Evolutionary conservation across 2,329 filamentous ascomycete genomes (phyloP), one percentile per base, ranked within the genome.

Genomic region (Diplodia scrobiculata): DNA sequence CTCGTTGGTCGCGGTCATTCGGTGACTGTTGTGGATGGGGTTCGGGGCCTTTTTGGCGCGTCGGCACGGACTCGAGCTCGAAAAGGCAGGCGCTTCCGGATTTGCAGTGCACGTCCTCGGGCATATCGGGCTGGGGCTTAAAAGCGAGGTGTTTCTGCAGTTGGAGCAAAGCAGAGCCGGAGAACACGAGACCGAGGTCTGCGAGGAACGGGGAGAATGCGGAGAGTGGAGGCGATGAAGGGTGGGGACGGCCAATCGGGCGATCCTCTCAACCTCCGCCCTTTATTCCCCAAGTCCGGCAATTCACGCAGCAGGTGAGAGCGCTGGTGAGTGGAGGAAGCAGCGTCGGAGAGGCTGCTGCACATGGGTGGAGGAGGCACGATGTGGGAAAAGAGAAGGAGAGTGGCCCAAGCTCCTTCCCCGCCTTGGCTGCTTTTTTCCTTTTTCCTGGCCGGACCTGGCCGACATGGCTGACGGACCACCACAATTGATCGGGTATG

Each of bases 391-490:
- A 32, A 21, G 29, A 58, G 54, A 25, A 47, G 41, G 41, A 1
- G 17, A n/a, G 17, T 45, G 58, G 58, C 58, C 58, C 45, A 62
- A 62, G 58, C 58, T 62, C 45, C 58, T 19, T 21, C 10, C 58
- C 58, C 38, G 45, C 27, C 21, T 19, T 17, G 11, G 54, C 41
- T 14, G 5, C 25, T 27, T 29, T 27, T 19, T 25, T 29, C 7
- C 6, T 50, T 25, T 21, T 21, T 21, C 21, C 21, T 21, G 21
- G 21, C 21, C 21, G 21, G 21, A 21, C n/a, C 21, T 13, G 38
- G 13, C 58, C 58, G 58, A 50, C 58, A 32, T 60, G 32, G 52
- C 52, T 38, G n/a, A 19, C 58, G 51, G 58, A 38, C 58, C 58
- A 62, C 58, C n/a, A 3, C 19, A 25, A 25, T 36, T 34, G 41